Evolutionary conservation across 495 filamentous ascomycete genomes (phyloP).

Genomic region (Hypoxylon cercidicola): DNA sequence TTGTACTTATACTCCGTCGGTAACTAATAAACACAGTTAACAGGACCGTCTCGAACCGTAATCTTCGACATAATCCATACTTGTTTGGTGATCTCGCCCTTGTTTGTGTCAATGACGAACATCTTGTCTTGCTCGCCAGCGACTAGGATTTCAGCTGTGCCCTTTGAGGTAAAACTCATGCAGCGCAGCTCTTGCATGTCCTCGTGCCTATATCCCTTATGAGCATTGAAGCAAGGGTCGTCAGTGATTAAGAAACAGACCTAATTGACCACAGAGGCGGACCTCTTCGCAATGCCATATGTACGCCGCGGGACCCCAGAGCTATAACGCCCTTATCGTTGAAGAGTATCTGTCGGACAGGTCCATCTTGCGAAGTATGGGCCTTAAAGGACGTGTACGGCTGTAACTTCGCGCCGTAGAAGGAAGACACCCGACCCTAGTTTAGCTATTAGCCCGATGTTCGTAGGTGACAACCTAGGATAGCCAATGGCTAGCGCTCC

Average conservation of each 20-base stretch:
- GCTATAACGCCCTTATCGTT: constrained; percentile 87
- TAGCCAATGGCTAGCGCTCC: constrained; percentile 3
- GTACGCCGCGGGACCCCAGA: constrained; percentile 79
- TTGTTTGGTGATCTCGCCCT: constrained; percentile 79
- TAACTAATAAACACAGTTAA: constrained; percentile 57
- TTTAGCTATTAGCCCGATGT: constrained; percentile 1
- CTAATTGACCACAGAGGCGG: constrained; percentile 85
- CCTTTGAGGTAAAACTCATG: constrained; percentile 93
- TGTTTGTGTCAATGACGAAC: constrained; percentile 90
- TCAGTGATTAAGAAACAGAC: constrained; percentile 39
- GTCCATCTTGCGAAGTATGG: constrained; percentile 72
- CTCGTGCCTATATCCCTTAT: constrained; percentile 60
- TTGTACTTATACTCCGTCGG: constrained; percentile 79
- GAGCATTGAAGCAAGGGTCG: constrained; percentile 10
- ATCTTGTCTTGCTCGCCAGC: constrained; percentile 87
- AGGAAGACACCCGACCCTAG: constrained; percentile 86
- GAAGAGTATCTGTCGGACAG: constrained; percentile 82
- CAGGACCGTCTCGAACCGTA: constrained; percentile 7
- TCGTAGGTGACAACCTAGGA: not conserved
- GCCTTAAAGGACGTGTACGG: constrained; percentile 76
- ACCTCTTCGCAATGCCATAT: constrained; percentile 84
- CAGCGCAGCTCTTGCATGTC: constrained; percentile 86
- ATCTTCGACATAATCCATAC: constrained; percentile 48
- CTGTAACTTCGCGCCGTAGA: constrained; percentile 82
- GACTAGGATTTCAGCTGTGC: constrained; percentile 80